phyloP scores from a whole-genome alignment of 2,329 filamentous ascomycete species.

The Calonectria fujianensis region DNA sequence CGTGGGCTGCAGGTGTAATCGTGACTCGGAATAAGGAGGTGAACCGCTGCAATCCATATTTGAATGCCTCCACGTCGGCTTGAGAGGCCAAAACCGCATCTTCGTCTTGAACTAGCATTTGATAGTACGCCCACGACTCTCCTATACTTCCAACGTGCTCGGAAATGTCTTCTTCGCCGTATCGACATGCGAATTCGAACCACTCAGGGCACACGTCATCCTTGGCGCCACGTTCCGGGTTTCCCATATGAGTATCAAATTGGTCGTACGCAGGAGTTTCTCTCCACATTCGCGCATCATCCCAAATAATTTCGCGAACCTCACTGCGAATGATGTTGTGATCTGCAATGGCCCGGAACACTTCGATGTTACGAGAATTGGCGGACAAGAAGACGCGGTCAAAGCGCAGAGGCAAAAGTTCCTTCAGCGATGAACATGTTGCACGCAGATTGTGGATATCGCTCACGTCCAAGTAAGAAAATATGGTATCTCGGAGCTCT shows the following conservation, averaged over 20 bases:
- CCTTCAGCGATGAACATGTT: no score
- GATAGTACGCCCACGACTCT: slow-evolving; percentile 56
- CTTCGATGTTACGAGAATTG: slow-evolving; percentile 56
- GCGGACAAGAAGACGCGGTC: no score
- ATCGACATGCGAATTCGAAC: not conserved
- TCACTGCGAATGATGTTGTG: slow-evolving; percentile 57
- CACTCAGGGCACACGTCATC: not conserved
- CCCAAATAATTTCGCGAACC: slow-evolving; percentile 64
- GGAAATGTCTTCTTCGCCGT: not conserved
- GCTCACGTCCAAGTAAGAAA: no score
- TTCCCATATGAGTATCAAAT: no score
- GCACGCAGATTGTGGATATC: no score
- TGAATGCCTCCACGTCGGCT: slow-evolving; percentile 57
- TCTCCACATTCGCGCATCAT: slow-evolving; percentile 54
- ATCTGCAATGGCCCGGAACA: slow-evolving; percentile 60
- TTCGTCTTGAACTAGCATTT: slow-evolving; percentile 59
- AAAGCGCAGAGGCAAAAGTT: no score
- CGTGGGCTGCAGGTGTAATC: slow-evolving; percentile 64
- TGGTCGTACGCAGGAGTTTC: not conserved
- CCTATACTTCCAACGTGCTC: not conserved
- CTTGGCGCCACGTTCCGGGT: not conserved
- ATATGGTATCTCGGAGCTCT: no score
- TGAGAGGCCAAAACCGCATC: slow-evolving; percentile 52
- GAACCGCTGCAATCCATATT: slow-evolving; percentile 59
- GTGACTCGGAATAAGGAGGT: slow-evolving; percentile 60